Conservation (phyloP, 1,284 basidiomycete genomes). For the Ustilago nuda region DNA sequence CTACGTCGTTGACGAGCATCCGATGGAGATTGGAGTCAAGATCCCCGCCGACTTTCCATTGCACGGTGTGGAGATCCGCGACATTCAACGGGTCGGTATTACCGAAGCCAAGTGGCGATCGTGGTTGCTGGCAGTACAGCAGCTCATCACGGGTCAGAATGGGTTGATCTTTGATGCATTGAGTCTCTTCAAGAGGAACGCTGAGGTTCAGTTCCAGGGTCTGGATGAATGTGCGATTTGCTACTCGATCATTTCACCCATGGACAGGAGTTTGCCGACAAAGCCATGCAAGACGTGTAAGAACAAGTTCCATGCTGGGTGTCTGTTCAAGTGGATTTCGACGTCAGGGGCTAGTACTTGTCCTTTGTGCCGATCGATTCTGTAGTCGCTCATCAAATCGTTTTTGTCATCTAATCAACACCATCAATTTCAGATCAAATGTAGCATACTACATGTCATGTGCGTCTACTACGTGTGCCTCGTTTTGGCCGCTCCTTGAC, state of each 20-base stretch:
- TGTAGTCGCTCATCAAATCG: constrained; percentile 62
- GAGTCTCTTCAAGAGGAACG: constrained; percentile 97
- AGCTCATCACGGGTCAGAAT: constrained; percentile 85
- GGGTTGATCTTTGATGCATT: constrained; percentile 91
- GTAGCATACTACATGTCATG: background rate
- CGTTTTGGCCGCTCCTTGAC: background rate
- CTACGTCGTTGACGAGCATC: constrained; percentile 93
- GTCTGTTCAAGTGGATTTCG: constrained; percentile 82
- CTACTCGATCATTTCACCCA: constrained; percentile 88
- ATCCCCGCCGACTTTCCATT: constrained; percentile 93
- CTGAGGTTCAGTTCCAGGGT: constrained; percentile 70
- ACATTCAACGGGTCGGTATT: constrained; percentile 82
- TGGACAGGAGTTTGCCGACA: constrained; percentile 86
- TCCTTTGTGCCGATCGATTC: constrained; percentile 81
- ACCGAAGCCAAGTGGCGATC: constrained; percentile 90
- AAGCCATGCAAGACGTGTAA: constrained; percentile 94
- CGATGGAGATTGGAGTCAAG: constrained; percentile 87
- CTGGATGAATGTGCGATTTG: constrained; percentile 69
- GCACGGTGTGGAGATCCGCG: constrained; percentile 86
- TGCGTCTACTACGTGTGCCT: constrained; percentile 3
- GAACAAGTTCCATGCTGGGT: constrained; percentile 83
- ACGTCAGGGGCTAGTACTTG: constrained; percentile 86
- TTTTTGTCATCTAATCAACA: too few species aligned
- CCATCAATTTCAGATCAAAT: background rate
- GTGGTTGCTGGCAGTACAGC: constrained; percentile 93